Percentiles rank a stretch among this genome's conserved stretches.
These are phyloP conservation scores for Wickerhamiella sergipiensis DNA, from an alignment of 805 yeast genomes.

Conservation along the genomic window DNA sequence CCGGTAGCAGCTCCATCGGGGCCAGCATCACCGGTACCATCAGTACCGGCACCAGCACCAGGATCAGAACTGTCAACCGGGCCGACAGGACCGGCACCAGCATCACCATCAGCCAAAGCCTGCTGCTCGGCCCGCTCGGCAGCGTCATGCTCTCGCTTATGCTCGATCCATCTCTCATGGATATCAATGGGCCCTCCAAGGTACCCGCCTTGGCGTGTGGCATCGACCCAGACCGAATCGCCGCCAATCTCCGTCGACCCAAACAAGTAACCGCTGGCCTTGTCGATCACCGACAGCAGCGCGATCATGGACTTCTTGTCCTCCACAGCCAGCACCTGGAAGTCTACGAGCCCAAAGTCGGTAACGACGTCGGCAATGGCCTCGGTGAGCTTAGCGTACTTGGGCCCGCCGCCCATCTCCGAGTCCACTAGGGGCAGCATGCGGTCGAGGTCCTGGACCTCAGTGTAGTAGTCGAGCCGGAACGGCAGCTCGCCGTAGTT, in stretches of 20 bases:
- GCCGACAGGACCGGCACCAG: too few species aligned
- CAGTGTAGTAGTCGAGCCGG: constrained; percentile 73
- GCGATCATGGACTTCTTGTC: constrained; percentile 87
- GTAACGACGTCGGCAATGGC: constrained; percentile 71
- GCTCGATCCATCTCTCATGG: constrained; percentile 92
- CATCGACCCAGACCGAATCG: constrained; percentile 97
- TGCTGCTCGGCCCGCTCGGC: constrained; percentile 31
- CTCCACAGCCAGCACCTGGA: constrained; percentile 81
- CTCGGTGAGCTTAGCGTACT: constrained; percentile 55
- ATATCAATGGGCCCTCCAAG: constrained; percentile 45
- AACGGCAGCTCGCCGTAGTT: constrained; percentile 70
- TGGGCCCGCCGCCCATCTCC: constrained; percentile 45
- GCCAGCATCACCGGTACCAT: too few species aligned
- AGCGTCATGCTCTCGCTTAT: constrained; percentile 64
- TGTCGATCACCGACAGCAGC: constrained; percentile 63
- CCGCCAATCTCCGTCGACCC: constrained; percentile 93
- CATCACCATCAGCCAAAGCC: too few species aligned
- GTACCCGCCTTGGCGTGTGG: constrained; percentile 63
- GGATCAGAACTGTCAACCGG: too few species aligned
- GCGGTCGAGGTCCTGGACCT: constrained; percentile 70
- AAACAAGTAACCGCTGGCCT: constrained; percentile 84
- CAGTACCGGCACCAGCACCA: too few species aligned
- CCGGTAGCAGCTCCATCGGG: constrained; percentile 41
- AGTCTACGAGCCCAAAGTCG: constrained; percentile 77
- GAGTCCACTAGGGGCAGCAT: constrained; percentile 54